These are phyloP conservation scores for Microsporum canis DNA, from an alignment of 2,329 filamentous ascomycete genomes.

Conservation along the genomic window DNA sequence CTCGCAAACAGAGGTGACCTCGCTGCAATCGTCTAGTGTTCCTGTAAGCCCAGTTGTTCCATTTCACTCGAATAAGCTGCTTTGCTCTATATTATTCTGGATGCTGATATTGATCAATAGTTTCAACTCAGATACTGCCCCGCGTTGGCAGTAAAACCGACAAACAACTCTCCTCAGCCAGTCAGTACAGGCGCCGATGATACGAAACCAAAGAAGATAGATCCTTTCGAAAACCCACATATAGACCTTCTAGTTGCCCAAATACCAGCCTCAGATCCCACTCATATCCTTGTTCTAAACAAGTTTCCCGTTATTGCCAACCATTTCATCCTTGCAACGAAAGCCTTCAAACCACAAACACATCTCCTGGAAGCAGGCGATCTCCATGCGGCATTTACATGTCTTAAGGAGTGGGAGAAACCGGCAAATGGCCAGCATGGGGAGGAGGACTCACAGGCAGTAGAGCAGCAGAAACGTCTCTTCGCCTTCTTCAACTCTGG, in stretches of 20 bases:
- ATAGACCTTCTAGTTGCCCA: conserved; percentile 33
- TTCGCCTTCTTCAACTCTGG: conserved; percentile 43
- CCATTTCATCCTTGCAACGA: conserved; percentile 41
- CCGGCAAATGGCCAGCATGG: neutral
- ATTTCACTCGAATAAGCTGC: neutral
- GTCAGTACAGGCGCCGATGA: conserved; percentile 3
- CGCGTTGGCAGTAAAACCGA: conserved; percentile 36
- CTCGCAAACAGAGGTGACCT: conserved; percentile 31
- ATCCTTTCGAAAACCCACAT: conserved; percentile 37
- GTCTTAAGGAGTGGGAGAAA: conserved; percentile 31
- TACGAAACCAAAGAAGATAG: conserved; percentile 22
- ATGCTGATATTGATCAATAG: conserved; percentile 18
- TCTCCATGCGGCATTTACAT: conserved; percentile 32
- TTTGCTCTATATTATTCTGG: neutral
- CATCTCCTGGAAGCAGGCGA: conserved; percentile 35
- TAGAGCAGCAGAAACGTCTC: conserved; percentile 20
- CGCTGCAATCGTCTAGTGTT: conserved; percentile 25
- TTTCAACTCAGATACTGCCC: conserved; percentile 41
- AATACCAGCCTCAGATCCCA: conserved; percentile 26
- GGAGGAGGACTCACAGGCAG: neutral
- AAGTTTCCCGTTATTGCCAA: conserved; percentile 40
- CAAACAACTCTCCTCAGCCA: conserved; percentile 14
- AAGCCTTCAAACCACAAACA: conserved; percentile 33
- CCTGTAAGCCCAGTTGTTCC: conserved; percentile 20
- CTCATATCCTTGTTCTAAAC: conserved; percentile 36